Conservation (phyloP, 2,329 filamentous ascomycete genomes). For the Ascochyta viciae-villosae region DNA sequence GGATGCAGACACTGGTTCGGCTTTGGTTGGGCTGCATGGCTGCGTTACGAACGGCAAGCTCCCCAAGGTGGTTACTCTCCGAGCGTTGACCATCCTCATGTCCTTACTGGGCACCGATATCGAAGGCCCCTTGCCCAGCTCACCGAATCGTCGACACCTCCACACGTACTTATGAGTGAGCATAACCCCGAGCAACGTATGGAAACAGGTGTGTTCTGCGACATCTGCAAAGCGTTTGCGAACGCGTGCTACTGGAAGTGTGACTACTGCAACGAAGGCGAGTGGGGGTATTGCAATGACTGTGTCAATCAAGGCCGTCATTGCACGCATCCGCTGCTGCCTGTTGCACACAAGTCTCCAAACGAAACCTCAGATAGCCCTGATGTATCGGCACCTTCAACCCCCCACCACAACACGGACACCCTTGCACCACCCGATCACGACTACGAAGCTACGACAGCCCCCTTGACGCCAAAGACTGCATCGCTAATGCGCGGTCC, state of each 20-base stretch:
- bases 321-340: conserved; percentile 82
- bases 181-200: conserved; percentile 73
- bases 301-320: conserved; percentile 84
- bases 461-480: conserved; percentile 51
- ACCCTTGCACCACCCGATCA: conserved; percentile 34
- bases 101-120: conserved; percentile 58
- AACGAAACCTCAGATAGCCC: conserved; percentile 15
- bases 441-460: conserved; percentile 43
- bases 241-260: conserved; percentile 93
- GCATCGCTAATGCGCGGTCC: conserved; percentile 51
- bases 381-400: conserved; percentile 19
- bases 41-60: conserved; percentile 64
- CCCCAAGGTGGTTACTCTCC: conserved; percentile 52
- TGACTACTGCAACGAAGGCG: conserved; percentile 83
- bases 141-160: conserved; percentile 28
- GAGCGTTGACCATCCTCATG: conserved; percentile 59
- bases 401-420: conserved; percentile 27
- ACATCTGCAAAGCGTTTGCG: conserved; percentile 73
- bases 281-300: conserved; percentile 91
- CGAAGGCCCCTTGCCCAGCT: conserved; percentile 36
- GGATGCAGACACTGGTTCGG: conserved; percentile 90
- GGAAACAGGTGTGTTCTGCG: conserved; percentile 84
- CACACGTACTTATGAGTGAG: conserved; percentile 57
- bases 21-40: conserved; percentile 76
- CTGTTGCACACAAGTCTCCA: conserved; percentile 67